Conservation (phyloP, 345 rosid genomes). For the Aquilaria malaccensis region DNA sequence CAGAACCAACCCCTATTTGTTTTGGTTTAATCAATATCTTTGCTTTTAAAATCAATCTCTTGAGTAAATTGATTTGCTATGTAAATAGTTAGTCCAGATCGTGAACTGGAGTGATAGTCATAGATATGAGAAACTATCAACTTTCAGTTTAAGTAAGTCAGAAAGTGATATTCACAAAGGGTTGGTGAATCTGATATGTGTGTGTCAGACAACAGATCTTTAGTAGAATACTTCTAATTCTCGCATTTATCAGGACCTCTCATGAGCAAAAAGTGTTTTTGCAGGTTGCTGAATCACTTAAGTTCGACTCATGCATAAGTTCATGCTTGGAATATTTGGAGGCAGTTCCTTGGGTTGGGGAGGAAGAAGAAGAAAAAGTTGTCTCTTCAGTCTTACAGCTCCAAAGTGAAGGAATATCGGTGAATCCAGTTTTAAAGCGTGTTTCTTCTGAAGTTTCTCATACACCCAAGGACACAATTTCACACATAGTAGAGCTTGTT, state of each 20-base stretch:
- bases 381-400: constrained; percentile 63
- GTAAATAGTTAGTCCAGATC: too few relatives aligned
- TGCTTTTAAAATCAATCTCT: too few relatives aligned
- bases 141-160: too few relatives aligned
- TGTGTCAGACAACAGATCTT: too few relatives aligned
- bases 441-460: constrained; percentile 49
- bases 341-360: constrained; percentile 99
- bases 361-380: constrained; percentile 94
- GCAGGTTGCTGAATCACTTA: constrained; percentile 74
- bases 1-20: too few relatives aligned
- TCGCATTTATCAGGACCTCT: neutral
- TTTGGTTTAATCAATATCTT: too few relatives aligned
- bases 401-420: constrained; percentile 62
- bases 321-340: constrained; percentile 90
- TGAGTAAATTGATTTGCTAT: too few relatives aligned
- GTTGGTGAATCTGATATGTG: too few relatives aligned
- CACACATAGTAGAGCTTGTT: constrained; percentile 73
- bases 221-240: neutral
- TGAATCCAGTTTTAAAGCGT: constrained; percentile 69
- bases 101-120: too few relatives aligned
- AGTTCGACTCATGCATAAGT: constrained; percentile 60
- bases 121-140: too few relatives aligned
- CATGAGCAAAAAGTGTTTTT: constrained; percentile 4
- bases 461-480: constrained; percentile 73
- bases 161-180: too few relatives aligned